These are phyloP conservation scores for Hirsutella rhossiliensis DNA, from an alignment of 2,329 filamentous ascomycete species.

Conservation along the genomic window DNA sequence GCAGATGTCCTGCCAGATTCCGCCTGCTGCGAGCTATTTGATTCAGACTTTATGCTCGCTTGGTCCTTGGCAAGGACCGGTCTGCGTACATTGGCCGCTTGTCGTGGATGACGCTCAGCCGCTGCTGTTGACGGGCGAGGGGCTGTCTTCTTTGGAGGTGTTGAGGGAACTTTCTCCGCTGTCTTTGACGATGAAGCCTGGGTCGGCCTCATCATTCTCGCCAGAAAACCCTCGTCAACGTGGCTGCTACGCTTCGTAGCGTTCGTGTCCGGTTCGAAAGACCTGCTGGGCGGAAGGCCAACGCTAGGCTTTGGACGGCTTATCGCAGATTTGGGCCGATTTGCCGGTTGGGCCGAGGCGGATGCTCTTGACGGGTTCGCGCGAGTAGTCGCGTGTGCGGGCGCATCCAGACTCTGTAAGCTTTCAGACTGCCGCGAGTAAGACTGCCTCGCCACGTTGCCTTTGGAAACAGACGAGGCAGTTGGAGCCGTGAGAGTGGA, in stretches of 20 bases:
- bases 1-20: too few species aligned
- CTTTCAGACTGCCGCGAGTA: conserved; percentile 18
- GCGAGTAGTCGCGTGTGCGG: conserved; percentile 23
- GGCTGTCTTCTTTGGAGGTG: conserved; percentile 31
- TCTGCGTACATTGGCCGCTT: too few species aligned
- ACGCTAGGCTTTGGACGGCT: conserved; percentile 38
- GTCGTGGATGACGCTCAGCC: too few species aligned
- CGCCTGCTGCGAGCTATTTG: too few species aligned
- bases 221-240: conserved; percentile 60
- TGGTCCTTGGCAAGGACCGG: too few species aligned
- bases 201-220: conserved; percentile 73
- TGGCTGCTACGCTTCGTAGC: conserved; percentile 38
- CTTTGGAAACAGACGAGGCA: conserved; percentile 55
- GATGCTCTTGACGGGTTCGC: conserved; percentile 4
- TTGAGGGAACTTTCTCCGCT: conserved; percentile 44
- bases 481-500: conserved; percentile 59
- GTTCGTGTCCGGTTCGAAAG: conserved; percentile 3
- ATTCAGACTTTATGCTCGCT: too few species aligned
- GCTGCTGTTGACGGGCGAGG: conserved; percentile 4
- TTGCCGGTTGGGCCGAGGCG: conserved; percentile 20
- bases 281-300: conserved; percentile 46
- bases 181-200: conserved; percentile 56
- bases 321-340: conserved; percentile 31
- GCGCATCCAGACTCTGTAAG: conserved; percentile 17
- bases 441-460: conserved; percentile 11